Percentiles rank a stretch among this genome's conserved stretches.
These are phyloP conservation scores for Hansenula anomala DNA, from an alignment of 1,139 yeast species.

Conservation along the genomic window DNA sequence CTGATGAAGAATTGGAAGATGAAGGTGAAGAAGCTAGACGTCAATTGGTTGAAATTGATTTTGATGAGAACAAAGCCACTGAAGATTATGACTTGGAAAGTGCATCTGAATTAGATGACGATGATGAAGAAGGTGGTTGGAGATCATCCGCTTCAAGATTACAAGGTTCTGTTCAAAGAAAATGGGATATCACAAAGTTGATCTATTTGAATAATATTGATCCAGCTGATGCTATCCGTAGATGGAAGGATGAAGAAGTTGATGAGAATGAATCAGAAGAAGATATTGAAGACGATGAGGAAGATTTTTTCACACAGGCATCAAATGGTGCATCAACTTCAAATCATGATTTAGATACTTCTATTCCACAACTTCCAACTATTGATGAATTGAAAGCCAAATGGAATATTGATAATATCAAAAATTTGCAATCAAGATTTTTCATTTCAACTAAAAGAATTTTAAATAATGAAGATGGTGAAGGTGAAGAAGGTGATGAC, in stretches of 20 bases:
- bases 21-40: constrained; percentile 30
- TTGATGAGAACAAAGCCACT: constrained; percentile 34
- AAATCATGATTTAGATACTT: constrained; percentile 22
- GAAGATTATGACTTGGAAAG: constrained; percentile 35
- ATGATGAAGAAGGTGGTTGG: constrained; percentile 39
- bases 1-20: constrained; percentile 31
- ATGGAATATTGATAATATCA: constrained; percentile 51
- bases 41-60: constrained; percentile 46
- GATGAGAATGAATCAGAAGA: constrained; percentile 35
- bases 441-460: constrained; percentile 60
- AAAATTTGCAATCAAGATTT: constrained; percentile 51
- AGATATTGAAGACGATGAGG: constrained; percentile 57
- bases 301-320: constrained; percentile 61
- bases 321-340: constrained; percentile 15
- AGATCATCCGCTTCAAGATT: constrained; percentile 42
- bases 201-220: constrained; percentile 73
- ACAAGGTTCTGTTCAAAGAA: constrained; percentile 38
- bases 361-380: constrained; percentile 35
- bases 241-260: constrained; percentile 61
- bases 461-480: constrained; percentile 29
- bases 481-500: constrained; percentile 33
- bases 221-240: constrained; percentile 67
- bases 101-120: constrained; percentile 41
- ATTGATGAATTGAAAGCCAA: constrained; percentile 47
- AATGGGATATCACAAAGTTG: constrained; percentile 79